Evolutionary conservation across 257 asterid species (phyloP).

Genomic region (Solanum raphanifolium): DNA sequence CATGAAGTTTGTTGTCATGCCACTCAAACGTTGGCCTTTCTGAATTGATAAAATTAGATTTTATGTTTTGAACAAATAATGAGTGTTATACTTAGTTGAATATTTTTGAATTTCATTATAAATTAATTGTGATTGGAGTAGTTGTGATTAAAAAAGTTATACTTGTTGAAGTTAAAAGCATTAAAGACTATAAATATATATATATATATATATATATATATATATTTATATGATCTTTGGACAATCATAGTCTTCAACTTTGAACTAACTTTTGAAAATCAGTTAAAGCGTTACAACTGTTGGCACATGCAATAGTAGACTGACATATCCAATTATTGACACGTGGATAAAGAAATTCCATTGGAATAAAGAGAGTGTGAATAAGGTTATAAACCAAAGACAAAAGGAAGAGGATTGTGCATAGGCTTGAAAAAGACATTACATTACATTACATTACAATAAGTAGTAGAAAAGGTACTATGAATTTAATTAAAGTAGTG

Average conservation of each 20-base stretch:
- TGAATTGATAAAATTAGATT: neutral
- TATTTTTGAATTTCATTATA: neutral
- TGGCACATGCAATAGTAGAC: neutral
- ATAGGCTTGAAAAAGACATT: neutral
- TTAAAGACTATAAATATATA: no score
- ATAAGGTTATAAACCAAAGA: neutral
- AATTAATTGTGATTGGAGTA: neutral
- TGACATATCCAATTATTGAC: neutral
- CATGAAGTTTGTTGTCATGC: conserved; percentile 68
- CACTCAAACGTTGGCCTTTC: conserved; percentile 32
- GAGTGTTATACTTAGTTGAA: neutral
- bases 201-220: no score
- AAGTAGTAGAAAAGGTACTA: neutral
- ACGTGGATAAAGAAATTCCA: neutral
- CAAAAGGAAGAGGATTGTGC: neutral
- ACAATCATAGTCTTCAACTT: no score
- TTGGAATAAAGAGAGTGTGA: neutral
- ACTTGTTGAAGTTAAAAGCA: no score
- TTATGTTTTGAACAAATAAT: neutral
- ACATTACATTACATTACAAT: neutral
- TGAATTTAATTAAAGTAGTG: neutral
- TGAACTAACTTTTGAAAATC: neutral
- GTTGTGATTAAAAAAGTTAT: neutral
- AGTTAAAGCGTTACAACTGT: neutral
- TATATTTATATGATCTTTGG: no score